Evolutionary conservation across 2,329 filamentous ascomycete species (phyloP).

Genomic region (Hymenoscyphus repandus): DNA sequence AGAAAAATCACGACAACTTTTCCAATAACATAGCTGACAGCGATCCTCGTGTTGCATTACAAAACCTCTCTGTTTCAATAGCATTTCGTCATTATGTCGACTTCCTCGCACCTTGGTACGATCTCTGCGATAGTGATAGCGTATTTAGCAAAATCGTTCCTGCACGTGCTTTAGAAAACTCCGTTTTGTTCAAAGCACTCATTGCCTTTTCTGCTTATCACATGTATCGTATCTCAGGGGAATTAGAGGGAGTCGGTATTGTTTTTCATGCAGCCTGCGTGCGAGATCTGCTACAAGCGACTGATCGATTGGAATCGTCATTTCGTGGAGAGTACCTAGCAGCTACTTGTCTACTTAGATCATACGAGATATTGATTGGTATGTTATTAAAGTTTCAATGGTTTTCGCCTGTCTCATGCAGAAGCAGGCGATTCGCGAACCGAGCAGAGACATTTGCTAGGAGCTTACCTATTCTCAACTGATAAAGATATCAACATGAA

Average conservation of each 20-base stretch:
- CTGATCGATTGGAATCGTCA: conserved; percentile 16
- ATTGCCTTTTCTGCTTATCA: conserved; percentile 42
- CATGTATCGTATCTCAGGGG: conserved; percentile 30
- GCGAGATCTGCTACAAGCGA: conserved; percentile 33
- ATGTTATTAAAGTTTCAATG: not conserved
- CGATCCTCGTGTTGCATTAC: conserved; percentile 29
- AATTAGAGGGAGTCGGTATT: conserved; percentile 27
- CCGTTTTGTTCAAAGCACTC: conserved; percentile 40
- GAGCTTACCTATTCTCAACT: conserved; percentile 12
- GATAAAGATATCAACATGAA: conserved; percentile 6
- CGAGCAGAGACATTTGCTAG: conserved; percentile 12
- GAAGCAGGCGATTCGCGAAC: conserved; percentile 9
- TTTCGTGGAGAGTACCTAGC: conserved; percentile 37
- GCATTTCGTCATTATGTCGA: conserved; percentile 38
- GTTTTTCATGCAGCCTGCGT: conserved; percentile 37
- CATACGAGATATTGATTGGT: conserved; percentile 45
- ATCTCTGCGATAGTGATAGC: conserved; percentile 37
- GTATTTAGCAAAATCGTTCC: conserved; percentile 28
- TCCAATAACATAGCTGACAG: not conserved
- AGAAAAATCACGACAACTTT: too few relatives aligned
- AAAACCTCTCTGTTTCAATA: conserved; percentile 30
- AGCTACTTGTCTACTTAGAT: conserved; percentile 42
- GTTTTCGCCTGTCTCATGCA: not conserved
- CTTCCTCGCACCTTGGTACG: conserved; percentile 41
- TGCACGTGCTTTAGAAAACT: conserved; percentile 33